Percentiles rank a stretch among this genome's conserved stretches.
phyloP scores from a whole-genome alignment of 345 rosid genomes.

The Rhodomyrtus tomentosa region DNA sequence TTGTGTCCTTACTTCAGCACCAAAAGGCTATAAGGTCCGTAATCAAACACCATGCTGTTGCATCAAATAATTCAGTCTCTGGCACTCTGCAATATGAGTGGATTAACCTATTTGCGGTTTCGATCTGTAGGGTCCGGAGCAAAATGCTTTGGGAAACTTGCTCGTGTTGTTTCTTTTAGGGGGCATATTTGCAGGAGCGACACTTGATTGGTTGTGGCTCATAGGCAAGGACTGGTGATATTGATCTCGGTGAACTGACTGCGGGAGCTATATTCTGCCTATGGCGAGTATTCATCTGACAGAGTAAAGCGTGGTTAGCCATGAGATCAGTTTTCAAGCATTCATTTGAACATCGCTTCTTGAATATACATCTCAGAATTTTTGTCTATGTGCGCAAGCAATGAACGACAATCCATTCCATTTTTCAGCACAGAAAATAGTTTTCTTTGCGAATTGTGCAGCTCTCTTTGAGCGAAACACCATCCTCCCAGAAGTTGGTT shows the following conservation, averaged over 20 bases:
- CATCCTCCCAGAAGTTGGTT: neutral
- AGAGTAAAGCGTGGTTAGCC: neutral
- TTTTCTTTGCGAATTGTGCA: neutral
- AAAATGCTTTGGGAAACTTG: slow-evolving; percentile 58
- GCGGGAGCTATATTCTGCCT: neutral
- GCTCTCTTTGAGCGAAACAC: neutral
- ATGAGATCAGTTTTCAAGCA: neutral
- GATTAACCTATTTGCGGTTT: neutral
- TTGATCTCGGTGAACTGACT: neutral
- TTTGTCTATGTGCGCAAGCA: neutral
- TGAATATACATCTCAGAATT: neutral
- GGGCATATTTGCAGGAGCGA: slow-evolving; percentile 45
- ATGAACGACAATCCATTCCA: neutral
- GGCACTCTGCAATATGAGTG: neutral
- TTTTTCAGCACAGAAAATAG: neutral
- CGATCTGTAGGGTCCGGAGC: slow-evolving; percentile 48
- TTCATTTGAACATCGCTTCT: neutral
- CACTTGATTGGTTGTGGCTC: slow-evolving; percentile 57
- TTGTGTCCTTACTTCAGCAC: slow-evolving; percentile 65
- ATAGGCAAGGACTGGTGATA: slow-evolving; percentile 57
- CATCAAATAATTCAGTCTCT: neutral
- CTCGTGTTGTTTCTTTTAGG: slow-evolving; percentile 42
- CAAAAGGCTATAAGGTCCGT: slow-evolving; percentile 68
- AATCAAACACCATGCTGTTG: neutral
- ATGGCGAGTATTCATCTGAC: neutral